Conservation (phyloP, 495 filamentous ascomycete species). For the Talaromyces nanjingensis region DNA sequence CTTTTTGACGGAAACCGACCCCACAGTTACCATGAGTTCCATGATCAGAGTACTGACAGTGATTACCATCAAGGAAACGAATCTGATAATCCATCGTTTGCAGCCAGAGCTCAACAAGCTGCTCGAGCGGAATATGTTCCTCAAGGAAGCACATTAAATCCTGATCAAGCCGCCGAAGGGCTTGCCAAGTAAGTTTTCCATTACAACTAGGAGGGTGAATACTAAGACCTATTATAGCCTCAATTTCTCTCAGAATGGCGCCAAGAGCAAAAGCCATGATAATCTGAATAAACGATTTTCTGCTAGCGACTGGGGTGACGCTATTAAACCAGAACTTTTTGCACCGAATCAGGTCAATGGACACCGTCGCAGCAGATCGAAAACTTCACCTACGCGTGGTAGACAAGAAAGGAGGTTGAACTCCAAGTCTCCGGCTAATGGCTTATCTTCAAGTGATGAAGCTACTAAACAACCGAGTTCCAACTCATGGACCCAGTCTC, state of each 20-base stretch:
- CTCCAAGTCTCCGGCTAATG: slow-evolving; percentile 4
- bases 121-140: neutral
- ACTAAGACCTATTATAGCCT: neutral
- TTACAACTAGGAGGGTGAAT: neutral
- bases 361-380: slow-evolving; percentile 25
- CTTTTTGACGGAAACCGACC: slow-evolving; percentile 11
- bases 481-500: slow-evolving; percentile 1
- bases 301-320: slow-evolving; percentile 51
- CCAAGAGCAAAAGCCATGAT: slow-evolving; percentile 55
- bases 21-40: slow-evolving; percentile 10
- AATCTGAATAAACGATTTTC: slow-evolving; percentile 72
- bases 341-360: slow-evolving; percentile 25
- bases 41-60: slow-evolving; percentile 21
- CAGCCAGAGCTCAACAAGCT: neutral
- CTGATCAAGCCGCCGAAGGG: neutral
- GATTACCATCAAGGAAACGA: slow-evolving; percentile 27
- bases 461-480: neutral
- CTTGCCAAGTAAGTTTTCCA: slow-evolving; percentile 9
- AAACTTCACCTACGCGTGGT: slow-evolving; percentile 27
- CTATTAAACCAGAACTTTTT: slow-evolving; percentile 49
- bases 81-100: slow-evolving; percentile 26
- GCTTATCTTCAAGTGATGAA: slow-evolving; percentile 11
- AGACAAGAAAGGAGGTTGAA: slow-evolving; percentile 14
- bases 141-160: neutral
- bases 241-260: slow-evolving; percentile 13